Evolutionary conservation across 768 basidiomycete genomes (phyloP), one percentile per base, ranked within the genome.

Genomic region (Boletus sp.): DNA sequence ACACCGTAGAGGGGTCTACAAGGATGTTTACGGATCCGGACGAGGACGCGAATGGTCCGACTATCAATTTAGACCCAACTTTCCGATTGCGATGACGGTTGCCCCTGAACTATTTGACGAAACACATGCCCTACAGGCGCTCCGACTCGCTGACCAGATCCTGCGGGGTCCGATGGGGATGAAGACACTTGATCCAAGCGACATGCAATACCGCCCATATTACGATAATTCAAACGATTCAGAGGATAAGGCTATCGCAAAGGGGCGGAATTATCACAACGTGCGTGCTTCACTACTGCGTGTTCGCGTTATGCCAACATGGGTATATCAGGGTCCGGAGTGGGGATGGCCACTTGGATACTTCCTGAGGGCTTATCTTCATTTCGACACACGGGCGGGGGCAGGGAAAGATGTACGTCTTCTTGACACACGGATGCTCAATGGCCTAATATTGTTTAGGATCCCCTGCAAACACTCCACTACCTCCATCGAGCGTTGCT

Each of bases 281-380:
- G 93, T 91, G 59, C 42, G 81, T 72, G 37, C 29, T 46, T 45
- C 41, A 30, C 15, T 11, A 3, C 18, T 17, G 33, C 45, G 57
- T 50, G 9, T 50, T 37, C 18, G 30, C 15, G 47, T 41, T 39
- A 46, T 56, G 54, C 65, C 62, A 59, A 67, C 59, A 50, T 54
- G 36, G 52, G 47, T 30, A 4, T 42, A 45, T 51, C 58, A 94
- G 85, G 93, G 92, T 17, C 93, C 93, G 5, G 92, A 94, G 68
- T 97, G 93, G 94, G 90, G 88, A 10, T 96, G 94, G 93, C 93
- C 93, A 11, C 75, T 93, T 44, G 97, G 97, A 4, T 98, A 94
- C 76, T 98, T 97, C 81, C 74, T 98, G 60, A 86, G 93, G 49
- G 94, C 97, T 0, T 97, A 93, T 73, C 80, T 98, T 45, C 73